Percentiles rank a stretch among this genome's conserved stretches.
Evolutionary conservation across 2,329 filamentous ascomycete genomes (phyloP).

Genomic region (Neofusicoccum sp.): DNA sequence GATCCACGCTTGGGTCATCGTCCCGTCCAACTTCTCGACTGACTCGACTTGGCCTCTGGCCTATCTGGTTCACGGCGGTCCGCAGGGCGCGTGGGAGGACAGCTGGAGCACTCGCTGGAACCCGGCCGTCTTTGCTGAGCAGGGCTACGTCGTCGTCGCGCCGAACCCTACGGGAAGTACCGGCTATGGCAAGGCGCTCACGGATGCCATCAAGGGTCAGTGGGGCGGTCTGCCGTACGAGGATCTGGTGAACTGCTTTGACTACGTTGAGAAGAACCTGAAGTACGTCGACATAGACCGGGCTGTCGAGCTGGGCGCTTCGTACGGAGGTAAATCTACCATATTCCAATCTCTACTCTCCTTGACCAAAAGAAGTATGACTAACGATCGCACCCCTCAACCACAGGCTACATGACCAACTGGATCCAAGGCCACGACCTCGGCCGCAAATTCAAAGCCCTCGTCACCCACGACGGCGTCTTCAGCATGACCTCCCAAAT

Average conservation of each 20-base stretch:
- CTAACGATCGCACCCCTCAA: slow-evolving; percentile 5
- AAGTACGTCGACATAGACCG: slow-evolving; percentile 66
- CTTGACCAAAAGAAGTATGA: not conserved
- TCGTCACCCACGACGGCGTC: slow-evolving; percentile 86
- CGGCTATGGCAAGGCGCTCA: slow-evolving; percentile 75
- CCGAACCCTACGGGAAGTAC: slow-evolving; percentile 84
- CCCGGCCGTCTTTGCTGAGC: slow-evolving; percentile 79
- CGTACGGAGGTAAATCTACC: slow-evolving; percentile 40
- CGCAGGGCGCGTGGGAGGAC: slow-evolving; percentile 73
- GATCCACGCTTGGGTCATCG: slow-evolving; percentile 69
- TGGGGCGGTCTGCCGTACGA: slow-evolving; percentile 86
- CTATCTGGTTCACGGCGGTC: slow-evolving; percentile 79
- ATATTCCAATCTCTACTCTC: too few relatives aligned
- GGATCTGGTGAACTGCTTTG: slow-evolving; percentile 75
- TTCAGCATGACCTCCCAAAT: slow-evolving; percentile 61
- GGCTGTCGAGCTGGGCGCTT: slow-evolving; percentile 70
- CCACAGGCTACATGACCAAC: slow-evolving; percentile 51
- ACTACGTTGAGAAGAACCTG: slow-evolving; percentile 67
- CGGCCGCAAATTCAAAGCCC: slow-evolving; percentile 79
- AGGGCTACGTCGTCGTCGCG: slow-evolving; percentile 78
- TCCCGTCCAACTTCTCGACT: slow-evolving; percentile 62
- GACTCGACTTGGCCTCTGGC: slow-evolving; percentile 74
- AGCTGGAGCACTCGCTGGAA: slow-evolving; percentile 84
- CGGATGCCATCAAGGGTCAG: slow-evolving; percentile 72
- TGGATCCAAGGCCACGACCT: slow-evolving; percentile 89